A percentile compares a stretch with the other conserved stretches of the same genome.
phyloP scores from a whole-genome alignment of 352 stramenopile genomes.

The Globisporangium polare region DNA sequence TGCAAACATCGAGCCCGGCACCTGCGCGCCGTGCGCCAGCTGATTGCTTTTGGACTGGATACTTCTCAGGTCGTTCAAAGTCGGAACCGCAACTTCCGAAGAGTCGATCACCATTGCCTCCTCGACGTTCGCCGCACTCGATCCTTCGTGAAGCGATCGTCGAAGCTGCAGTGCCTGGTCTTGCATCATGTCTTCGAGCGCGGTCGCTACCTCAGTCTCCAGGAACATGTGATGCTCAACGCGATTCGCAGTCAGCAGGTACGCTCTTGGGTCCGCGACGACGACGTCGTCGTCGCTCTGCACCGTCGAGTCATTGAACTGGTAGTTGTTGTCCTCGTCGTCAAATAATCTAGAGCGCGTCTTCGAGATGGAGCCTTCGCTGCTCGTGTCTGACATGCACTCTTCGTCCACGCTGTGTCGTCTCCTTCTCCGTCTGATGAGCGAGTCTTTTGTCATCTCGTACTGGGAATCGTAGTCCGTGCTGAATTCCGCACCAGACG shows the following conservation, averaged over 20 bases:
- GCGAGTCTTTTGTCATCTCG: slow-evolving; percentile 29
- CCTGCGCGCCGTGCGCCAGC: slow-evolving; percentile 6
- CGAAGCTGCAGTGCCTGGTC: slow-evolving; percentile 9
- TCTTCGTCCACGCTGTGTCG: slow-evolving; percentile 41
- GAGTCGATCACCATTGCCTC: slow-evolving; percentile 1
- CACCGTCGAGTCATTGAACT: background rate
- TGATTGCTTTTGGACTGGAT: slow-evolving; percentile 9
- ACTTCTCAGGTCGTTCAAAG: slow-evolving; percentile 5
- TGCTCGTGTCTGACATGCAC: slow-evolving; percentile 58
- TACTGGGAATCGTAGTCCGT: slow-evolving; percentile 41
- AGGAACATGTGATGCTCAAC: slow-evolving; percentile 8
- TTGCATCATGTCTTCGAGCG: slow-evolving; percentile 17
- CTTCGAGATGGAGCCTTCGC: slow-evolving; percentile 34
- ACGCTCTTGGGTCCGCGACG: background rate
- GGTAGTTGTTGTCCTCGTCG: slow-evolving; percentile 14
- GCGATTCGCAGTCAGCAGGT: slow-evolving; percentile 2
- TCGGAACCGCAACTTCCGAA: background rate
- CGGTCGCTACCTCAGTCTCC: slow-evolving; percentile 17
- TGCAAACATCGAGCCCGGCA: slow-evolving; percentile 3
- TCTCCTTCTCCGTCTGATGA: slow-evolving; percentile 8
- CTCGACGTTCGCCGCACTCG: background rate
- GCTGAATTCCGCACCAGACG: slow-evolving; percentile 30
- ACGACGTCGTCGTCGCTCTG: background rate
- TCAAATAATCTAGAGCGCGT: slow-evolving; percentile 20
- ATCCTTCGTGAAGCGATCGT: slow-evolving; percentile 5